Conservation (phyloP, 371 early-diverging fungal genomes). For the Mortierella sp. region DNA sequence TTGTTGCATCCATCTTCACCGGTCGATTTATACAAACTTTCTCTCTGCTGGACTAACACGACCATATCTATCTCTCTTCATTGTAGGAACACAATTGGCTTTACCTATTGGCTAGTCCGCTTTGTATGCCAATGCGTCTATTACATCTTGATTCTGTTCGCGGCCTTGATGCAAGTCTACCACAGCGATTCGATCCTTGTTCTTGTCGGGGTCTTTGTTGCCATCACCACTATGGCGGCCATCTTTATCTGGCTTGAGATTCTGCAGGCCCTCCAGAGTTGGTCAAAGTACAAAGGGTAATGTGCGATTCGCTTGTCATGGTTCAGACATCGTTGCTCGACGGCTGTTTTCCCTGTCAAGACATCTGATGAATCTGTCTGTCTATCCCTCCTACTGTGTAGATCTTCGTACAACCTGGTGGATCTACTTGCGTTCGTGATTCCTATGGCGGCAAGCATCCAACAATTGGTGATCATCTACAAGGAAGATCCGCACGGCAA, state of each 20-base stretch:
- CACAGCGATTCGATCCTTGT: neutral
- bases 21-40: no score
- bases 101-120: slow-evolving; percentile 23
- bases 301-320: no score
- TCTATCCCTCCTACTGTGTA: no score
- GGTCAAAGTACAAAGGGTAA: neutral
- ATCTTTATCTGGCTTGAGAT: slow-evolving; percentile 26
- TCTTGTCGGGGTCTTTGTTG: slow-evolving; percentile 1
- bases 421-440: slow-evolving; percentile 12
- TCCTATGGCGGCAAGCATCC: slow-evolving; percentile 5
- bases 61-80: neutral
- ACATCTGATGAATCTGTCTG: neutral
- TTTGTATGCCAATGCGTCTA: slow-evolving; percentile 21
- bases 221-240: slow-evolving; percentile 8
- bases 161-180: slow-evolving; percentile 27
- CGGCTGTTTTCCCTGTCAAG: neutral
- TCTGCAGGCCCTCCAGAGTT: slow-evolving; percentile 17
- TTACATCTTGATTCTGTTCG: slow-evolving; percentile 14
- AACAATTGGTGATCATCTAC: slow-evolving; percentile 6
- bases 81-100: slow-evolving; percentile 35
- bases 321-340: no score
- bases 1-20: no score
- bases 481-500: neutral
- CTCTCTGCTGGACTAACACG: neutral
- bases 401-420: slow-evolving; percentile 12